Base-by-base conservation (phyloP, 2,329 filamentous ascomycete species). In the Colletotrichum karsti region DNA sequence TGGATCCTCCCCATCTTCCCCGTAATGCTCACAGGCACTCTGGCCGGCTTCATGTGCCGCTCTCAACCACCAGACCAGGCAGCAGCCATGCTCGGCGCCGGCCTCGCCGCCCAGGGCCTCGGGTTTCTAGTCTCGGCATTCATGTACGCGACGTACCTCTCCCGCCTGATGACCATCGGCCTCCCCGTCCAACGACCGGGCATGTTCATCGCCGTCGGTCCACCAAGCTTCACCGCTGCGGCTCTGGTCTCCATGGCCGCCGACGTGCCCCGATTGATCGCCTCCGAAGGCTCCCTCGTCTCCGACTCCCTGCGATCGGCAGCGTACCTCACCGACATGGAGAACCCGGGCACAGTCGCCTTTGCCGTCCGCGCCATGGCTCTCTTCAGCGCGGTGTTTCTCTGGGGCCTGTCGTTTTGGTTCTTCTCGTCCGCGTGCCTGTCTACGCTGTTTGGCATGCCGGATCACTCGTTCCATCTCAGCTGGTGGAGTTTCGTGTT, bases 131-230 rank as follows among this genome's bases (percentile, higher is more conserved):
- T 91, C 51, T 84, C 85, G 18, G 81, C 86, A 42, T 83, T 89
- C 75, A 87, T 90, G 82, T 90, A 90, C 74, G 82, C 87, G 2
- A 85, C 85, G 65, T 90, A 88, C 73, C 81, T 90, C 57, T 84
- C 83, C n/a, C 81, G 88, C 1, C 79, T 91, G 18, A 87, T 91
- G 82, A 81, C 84, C 58, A 82, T 82, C 20, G 79, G 88, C 1
- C 81, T 90, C 8, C 88, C 88, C 3, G 83, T 84, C 64, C 85
- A 86, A 63, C 79, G 89, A 53, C 87, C 88, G 0, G 88, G 84
- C 5, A 88, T 91, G 84, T 91, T 90, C 78, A 90, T 91, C 73
- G 86, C 87, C 50, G 88, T 91, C 39, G 89, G 88, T 0, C 88
- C 88, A 7, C 87, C 88, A 1, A 79, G 79, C 50, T 77, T 88